Evolutionary conservation across 2,329 filamentous ascomycete genomes (phyloP), one percentile per base, ranked within the genome.

Genomic region (Trichoderma sp.): DNA sequence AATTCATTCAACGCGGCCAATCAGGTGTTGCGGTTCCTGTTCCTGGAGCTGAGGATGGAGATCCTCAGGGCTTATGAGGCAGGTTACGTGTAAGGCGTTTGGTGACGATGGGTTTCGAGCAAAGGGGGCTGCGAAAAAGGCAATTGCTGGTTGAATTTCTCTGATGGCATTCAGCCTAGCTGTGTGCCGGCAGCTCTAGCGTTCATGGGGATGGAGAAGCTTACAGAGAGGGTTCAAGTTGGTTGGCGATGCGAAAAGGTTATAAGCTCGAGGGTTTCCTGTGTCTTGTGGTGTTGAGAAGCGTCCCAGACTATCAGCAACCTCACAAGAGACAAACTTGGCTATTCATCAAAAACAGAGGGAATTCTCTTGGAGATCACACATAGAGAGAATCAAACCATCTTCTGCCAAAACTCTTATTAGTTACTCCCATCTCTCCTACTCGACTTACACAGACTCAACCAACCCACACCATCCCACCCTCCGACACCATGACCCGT

Each of bases 401-500:
- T 19, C 15, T 34, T 47, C 12, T n/a, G 34, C 34, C 34, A 39
- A 39, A 5, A 3, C 34, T 14, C 34, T 39, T 34, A 1, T 10
- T 39, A 10, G 28, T 7, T 30, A 7, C 15, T 30, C 24, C 14
- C 21, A 30, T 12, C 19, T 6, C n/a, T 19, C 4, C 34, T 17
- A 17, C 39, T 19, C 50, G 41, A 34, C 24, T 48, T 21, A 39
- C 34, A 39, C 34, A 14, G 10, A 5, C 12, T 5, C 34, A 3
- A 10, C 34, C 34, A 14, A 39, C 2, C 5, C 34, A 14, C 12
- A 14, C 3, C 2, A 1, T 2, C 34, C 5, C 10, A 14, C 10
- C 12, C 7, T 30, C 28, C 28, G 5, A 14, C 45, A 59, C 41
- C 34, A 71, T 71, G 70, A 28, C 55, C 17, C 55, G 70, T 9